These are phyloP conservation scores for Aaosphaeria arxii DNA, from an alignment of 2,329 filamentous ascomycete species.

Conservation along the genomic window DNA sequence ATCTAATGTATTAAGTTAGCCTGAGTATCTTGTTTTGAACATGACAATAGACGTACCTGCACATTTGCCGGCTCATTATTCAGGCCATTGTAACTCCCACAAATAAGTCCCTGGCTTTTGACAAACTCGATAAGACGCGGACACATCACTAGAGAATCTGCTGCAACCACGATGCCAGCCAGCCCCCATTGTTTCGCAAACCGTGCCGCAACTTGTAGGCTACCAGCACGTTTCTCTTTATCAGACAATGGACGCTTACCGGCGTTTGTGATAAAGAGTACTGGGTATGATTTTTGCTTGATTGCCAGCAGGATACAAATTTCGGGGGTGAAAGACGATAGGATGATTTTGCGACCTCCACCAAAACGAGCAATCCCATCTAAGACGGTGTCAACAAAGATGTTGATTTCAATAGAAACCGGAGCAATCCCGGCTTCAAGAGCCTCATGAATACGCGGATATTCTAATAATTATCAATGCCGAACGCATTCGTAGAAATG, in stretches of 20 bases:
- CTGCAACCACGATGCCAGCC: slow-evolving; percentile 35
- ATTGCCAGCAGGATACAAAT: slow-evolving; percentile 31
- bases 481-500: background rate
- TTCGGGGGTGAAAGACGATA: slow-evolving; percentile 35
- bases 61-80: slow-evolving; percentile 27
- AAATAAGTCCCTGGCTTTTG: slow-evolving; percentile 30
- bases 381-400: slow-evolving; percentile 38
- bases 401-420: slow-evolving; percentile 39
- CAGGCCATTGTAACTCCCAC: slow-evolving; percentile 34
- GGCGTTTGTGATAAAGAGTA: slow-evolving; percentile 34
- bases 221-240: slow-evolving; percentile 29
- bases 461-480: slow-evolving; percentile 26
- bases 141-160: slow-evolving; percentile 36
- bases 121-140: slow-evolving; percentile 32
- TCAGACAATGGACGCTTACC: slow-evolving; percentile 10
- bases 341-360: slow-evolving; percentile 28
- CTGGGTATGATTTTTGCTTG: slow-evolving; percentile 33
- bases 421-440: slow-evolving; percentile 31
- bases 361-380: slow-evolving; percentile 21
- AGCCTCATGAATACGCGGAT: slow-evolving; percentile 40
- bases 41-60: slow-evolving; percentile 9
- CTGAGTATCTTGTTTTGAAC: background rate
- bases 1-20: background rate
- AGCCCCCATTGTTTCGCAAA: slow-evolving; percentile 40
- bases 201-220: slow-evolving; percentile 35